Evolutionary conservation across 805 yeast genomes (phyloP).

Genomic region (Candida stauntonica): DNA sequence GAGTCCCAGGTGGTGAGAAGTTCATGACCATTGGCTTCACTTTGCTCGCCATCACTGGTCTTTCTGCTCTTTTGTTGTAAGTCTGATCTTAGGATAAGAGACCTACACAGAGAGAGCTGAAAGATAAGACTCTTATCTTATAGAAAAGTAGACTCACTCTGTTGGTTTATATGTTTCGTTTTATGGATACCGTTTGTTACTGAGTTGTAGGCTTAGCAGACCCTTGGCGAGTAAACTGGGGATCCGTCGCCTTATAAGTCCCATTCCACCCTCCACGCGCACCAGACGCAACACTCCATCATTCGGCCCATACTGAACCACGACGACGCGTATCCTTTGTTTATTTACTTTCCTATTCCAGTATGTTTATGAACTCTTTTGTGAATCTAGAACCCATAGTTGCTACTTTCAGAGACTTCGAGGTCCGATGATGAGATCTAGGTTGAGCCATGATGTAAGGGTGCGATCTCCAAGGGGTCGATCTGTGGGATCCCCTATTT

Average conservation of each 20-base stretch:
- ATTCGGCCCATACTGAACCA: too few relatives aligned
- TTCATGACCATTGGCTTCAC: conserved; percentile 30
- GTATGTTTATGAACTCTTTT: not conserved
- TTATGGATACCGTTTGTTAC: not conserved
- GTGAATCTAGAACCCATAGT: conserved; percentile 2
- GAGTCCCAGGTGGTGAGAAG: conserved; percentile 29
- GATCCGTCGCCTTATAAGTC: too few relatives aligned
- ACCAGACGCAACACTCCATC: too few relatives aligned
- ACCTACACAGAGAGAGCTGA: not conserved
- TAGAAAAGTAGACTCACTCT: not conserved
- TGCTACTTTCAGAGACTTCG: not conserved
- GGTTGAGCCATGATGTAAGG: conserved; percentile 4
- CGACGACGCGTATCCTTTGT: too few relatives aligned
- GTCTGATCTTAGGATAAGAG: not conserved
- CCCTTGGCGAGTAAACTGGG: too few relatives aligned
- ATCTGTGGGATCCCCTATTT: too few relatives aligned
- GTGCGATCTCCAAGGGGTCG: too few relatives aligned
- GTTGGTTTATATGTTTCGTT: not conserved
- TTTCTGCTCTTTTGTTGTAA: conserved; percentile 34
- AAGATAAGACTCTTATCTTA: too few relatives aligned
- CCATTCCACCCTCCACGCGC: too few relatives aligned
- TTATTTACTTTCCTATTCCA: not conserved
- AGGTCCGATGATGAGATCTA: not conserved
- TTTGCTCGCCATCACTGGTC: conserved; percentile 33
- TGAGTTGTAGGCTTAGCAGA: too few relatives aligned